Conservation (phyloP, 2,329 filamentous ascomycete species). For the Clonostachys solani region DNA sequence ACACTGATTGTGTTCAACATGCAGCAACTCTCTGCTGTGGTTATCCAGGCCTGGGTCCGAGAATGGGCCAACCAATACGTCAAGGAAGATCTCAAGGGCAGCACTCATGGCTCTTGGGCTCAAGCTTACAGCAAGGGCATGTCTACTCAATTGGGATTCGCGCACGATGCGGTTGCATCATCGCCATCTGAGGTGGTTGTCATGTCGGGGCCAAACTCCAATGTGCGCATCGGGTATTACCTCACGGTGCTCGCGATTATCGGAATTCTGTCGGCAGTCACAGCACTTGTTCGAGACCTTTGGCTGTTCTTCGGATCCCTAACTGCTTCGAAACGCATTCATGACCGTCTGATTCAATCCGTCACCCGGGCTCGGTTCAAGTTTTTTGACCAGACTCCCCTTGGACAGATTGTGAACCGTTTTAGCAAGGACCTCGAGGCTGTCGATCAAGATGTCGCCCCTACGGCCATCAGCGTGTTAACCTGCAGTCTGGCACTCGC, state of each 20-base stretch:
- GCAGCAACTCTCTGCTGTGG: constrained; percentile 82
- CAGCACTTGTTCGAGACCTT: constrained; percentile 78
- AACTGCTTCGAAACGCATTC: constrained; percentile 80
- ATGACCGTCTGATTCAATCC: constrained; percentile 70
- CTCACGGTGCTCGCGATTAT: constrained; percentile 78
- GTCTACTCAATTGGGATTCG: constrained; percentile 12
- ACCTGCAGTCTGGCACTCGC: constrained; percentile 63
- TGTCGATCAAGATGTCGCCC: constrained; percentile 92
- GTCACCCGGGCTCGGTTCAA: constrained; percentile 90
- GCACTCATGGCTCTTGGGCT: constrained; percentile 11
- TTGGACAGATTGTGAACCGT: constrained; percentile 95
- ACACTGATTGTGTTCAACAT: constrained; percentile 70
- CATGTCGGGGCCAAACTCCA: constrained; percentile 42
- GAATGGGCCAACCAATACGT: constrained; percentile 92
- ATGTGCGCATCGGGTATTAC: constrained; percentile 60
- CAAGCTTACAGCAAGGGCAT: constrained; percentile 15
- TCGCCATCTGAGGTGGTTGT: constrained; percentile 5
- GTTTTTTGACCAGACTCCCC: constrained; percentile 94
- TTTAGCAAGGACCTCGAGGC: constrained; percentile 98
- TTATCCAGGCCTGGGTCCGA: constrained; percentile 91
- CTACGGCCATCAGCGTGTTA: constrained; percentile 76
- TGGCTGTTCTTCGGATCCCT: constrained; percentile 92
- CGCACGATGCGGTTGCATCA: not conserved
- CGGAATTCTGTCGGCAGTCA: constrained; percentile 70
- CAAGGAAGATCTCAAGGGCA: constrained; percentile 22